Base-by-base conservation (phyloP, 2,329 filamentous ascomycete genomes). In the Phyllosticta paracitricarpa region DNA sequence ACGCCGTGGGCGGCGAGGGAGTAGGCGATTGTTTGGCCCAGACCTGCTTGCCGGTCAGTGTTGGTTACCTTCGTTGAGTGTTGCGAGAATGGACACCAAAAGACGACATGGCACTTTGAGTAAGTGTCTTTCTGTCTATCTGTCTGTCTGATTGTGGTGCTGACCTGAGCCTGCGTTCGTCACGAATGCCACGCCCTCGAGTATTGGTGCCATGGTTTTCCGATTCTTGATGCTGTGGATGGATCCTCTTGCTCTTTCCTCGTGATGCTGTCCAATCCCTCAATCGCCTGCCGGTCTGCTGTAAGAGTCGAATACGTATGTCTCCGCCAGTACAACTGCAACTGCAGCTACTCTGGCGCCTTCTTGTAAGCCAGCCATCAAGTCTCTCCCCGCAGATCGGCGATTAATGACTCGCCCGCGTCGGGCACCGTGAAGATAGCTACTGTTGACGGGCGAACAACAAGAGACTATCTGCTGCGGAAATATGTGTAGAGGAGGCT, bases 131-230 rank as follows among this genome's bases (percentile, higher is more conserved):
- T 19, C 3, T 51, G 51, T 48, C 40, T 48, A 7, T 19, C 3
- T 51, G 19, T 22, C 19, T 22, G 19, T 22, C 19, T 22, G 19
- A 22, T 22, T 22, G 51, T 22, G 19, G 19, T 22, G 19, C 69
- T 63, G 69, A 77, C 77, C 78, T 54, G 78, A 79, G 22, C 74
- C 77, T 40, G 77, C 78, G 30, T 78, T 79, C 3, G 78, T 80
- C 58, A 81, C 75, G 64, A 80, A 79, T 22, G 78, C 78, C 48
- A 78, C 75, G 54, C 78, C 78, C 63, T 72, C 73, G 30, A 80
- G 69, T 30, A 78, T 69, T 48, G 71, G 68, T 14, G 72, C 66
- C 75, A 78, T 78, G 35, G 4, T 30, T 59, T 26, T 28, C 3
- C 6, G 12, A 17, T 48, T 48, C 40, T 48, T 48, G 3, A 4